Base-by-base conservation (phyloP, 495 filamentous ascomycete genomes). In the Xylaria cubensis region DNA sequence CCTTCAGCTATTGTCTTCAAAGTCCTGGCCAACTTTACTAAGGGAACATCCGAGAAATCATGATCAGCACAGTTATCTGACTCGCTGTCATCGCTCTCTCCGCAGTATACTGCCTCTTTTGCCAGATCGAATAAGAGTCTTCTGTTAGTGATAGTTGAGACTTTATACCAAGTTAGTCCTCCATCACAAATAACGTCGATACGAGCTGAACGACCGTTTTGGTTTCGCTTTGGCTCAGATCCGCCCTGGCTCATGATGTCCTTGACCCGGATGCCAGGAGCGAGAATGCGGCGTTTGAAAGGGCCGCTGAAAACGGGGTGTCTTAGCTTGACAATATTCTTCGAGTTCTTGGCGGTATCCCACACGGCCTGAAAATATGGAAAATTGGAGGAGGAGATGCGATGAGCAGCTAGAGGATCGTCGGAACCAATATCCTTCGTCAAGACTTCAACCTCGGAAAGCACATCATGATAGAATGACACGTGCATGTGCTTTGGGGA, bases 101-200 rank as follows among this genome's bases (percentile, higher is more conserved):
- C 77, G 42, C 73, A 72, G 51, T 75, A 79, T 39, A 79, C 46
- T n/a, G 76, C 73, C 67, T 78, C 77, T 55, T 79, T 79, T 21
- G 77, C 77, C 44, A 79, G 67, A 61, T 79, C 77, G 42, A 76
- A 76, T 21, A 79, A 53, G 8, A 79, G 19, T 41, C 74, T 74
- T 44, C 71, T 78, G 48, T 79, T 79, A 12, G 76, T 78, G 72
- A 76, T 78, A 4, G 76, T 78, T 0, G 77, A 79, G 41, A 79
- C 72, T 61, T 78, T 79, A 56, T 74, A 78, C 77, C 77, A 79
- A 5, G 74, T 75, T 39, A 74, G 67, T 3, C 77, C 77, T 1
- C 77, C 77, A 63, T 79, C 76, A 15, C 74, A 74, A 13, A 79
- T 69, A 17, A 79, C 70, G 61, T 79, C 77, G 39, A 79, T 73